A percentile compares a stretch with the other conserved stretches of the same genome.
Evolutionary conservation across 345 rosid species (phyloP).

Genomic region (Rhodomyrtus tomentosa): DNA sequence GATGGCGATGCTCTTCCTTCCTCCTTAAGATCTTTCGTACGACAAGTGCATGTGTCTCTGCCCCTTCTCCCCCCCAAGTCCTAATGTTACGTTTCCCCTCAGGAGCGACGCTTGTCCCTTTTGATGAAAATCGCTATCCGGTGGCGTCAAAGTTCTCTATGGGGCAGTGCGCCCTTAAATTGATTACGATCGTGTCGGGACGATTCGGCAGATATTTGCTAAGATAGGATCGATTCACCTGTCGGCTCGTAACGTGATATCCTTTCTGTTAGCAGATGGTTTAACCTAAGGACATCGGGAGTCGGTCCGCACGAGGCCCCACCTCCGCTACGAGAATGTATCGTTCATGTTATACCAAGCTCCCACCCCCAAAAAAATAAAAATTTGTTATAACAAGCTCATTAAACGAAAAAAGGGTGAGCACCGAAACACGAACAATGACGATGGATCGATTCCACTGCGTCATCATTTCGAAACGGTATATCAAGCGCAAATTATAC

Average conservation of each 20-base stretch:
- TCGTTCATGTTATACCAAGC: too few species aligned
- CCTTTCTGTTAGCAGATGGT: neutral
- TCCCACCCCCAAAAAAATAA: too few species aligned
- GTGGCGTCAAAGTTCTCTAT: neutral
- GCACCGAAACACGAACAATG: neutral
- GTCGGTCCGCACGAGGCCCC: accelerated
- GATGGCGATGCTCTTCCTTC: neutral
- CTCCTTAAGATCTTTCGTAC: neutral
- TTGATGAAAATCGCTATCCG: neutral
- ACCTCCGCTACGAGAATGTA: neutral
- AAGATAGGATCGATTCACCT: neutral
- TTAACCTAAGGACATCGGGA: neutral
- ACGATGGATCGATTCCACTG: neutral
- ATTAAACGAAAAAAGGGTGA: too few species aligned
- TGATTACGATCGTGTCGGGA: neutral
- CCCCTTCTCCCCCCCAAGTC: neutral
- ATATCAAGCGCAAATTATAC: neutral
- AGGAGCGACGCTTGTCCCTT: neutral
- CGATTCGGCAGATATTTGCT: neutral
- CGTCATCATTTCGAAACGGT: neutral
- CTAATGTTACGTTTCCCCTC: neutral
- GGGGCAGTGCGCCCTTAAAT: neutral
- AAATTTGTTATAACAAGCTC: too few species aligned
- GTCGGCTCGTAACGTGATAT: neutral
- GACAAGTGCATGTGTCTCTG: neutral